Evolutionary conservation across 805 yeast genomes (phyloP), one percentile per base, ranked within the genome.

Genomic region (Sporopachydermia lactativora): DNA sequence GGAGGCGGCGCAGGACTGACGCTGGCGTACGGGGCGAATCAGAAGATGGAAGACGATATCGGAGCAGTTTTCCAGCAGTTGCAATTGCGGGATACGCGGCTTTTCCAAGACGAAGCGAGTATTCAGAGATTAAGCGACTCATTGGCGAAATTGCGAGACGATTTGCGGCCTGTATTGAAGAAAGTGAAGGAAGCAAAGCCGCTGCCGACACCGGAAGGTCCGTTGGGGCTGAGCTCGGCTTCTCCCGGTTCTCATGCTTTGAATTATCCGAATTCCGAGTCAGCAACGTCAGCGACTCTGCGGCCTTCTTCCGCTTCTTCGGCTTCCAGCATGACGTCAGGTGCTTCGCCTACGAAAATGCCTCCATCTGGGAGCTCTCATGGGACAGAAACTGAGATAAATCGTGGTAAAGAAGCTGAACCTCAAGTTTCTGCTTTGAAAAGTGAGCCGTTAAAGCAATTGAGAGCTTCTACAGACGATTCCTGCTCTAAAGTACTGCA

Each of bases 401-500:
- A 17, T 18, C 15, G 35, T 2, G 35, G 37, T 17, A 5, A 14
- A 4, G 24, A 36, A 15, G 5, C 37, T 8, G 8, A 8, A 6
- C 8, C n/a, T 13, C 53, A 58, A 2, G 54, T 62, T 15, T 43
- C 58, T 18, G 35, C 40, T 41, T 36, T 51, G 34, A 38, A 52
- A 3, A 38, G 62, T 6, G 94, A 85, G 52, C 94, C 95, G 0
- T 65, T 85, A 48, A 82, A 83, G 50, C 92, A 83, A 49, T 60
- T 88, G 45, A 62, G 92, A 38, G 94, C 95, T 1, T 80, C 89
- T 4, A 76, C 83, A 17, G 95, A 86, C 42, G 97, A 89, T 51
- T 86, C 96, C 2, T 86, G 96, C 55, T 77, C 81, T 50, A 82
- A 82, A 55, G 80, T 89, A 16, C 62, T 92, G 38, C 94, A 83